Evolutionary conservation across 192 early-diverging fungal species (phyloP), one percentile per base, ranked within the genome.

Genomic region (Rhizophagus sp.): DNA sequence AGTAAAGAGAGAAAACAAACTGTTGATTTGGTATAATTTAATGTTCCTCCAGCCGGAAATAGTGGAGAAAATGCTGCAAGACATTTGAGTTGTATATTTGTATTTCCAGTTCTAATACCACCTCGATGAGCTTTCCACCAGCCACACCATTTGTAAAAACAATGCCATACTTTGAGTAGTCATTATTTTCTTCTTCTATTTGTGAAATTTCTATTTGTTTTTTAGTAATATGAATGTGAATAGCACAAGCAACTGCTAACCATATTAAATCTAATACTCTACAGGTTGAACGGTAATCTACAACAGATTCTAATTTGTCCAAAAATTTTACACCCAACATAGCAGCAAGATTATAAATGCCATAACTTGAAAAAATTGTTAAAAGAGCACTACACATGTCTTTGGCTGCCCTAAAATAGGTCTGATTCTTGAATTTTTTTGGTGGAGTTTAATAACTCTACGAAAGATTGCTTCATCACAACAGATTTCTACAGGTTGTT

Each of bases 221-320:
- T 76, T 76, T 17, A 25, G 19, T 62, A 63, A 63, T 39, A 76
- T 76, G n/a, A 9, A 39, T 17, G 39, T 63, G 25, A 5, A 76
- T 19, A 13, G 34, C 75, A 63, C 62, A 63, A 63, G 33, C 62
- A 24, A 64, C 39, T 41, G 62, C 9, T 76, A 44, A 4, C 34
- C 61, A 76, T 22, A 65, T 76, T 63, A 76, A 41, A 17, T 76
- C 62, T 39, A 76, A 25, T n/a, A 76, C 61, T 36, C 33, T n/a
- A 62, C 25, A 76, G 3, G 33, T 76, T 39, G 33, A 22, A 62
- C 34, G 27, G 7, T 76, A 76, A 63, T 76, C 62, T 15, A 64
- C 62, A 1, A 76, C 75, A n/a, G 11, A 30, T 34, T 76, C 61
- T 11, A 76, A 62, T 24, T 64, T 76, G 13, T 76, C 61, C n/a